Conservation (phyloP, 2,329 filamentous ascomycete species). For the Trichoderma harzianum region DNA sequence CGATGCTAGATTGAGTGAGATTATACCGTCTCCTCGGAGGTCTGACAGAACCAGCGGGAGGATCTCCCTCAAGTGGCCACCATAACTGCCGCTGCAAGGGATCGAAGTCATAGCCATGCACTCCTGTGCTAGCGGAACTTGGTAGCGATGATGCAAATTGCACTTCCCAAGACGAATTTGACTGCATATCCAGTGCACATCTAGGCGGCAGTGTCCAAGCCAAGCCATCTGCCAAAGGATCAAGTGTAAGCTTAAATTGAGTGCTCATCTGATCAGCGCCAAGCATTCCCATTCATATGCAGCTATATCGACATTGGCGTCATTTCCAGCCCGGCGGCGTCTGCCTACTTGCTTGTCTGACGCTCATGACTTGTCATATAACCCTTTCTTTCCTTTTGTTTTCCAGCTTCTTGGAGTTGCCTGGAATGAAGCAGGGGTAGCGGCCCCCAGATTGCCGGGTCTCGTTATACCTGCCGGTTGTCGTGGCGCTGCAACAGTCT, state of each 20-base stretch:
- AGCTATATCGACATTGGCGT: background rate
- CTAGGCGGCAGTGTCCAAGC: background rate
- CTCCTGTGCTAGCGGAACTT: background rate
- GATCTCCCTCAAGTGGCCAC: background rate
- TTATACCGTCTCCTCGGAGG: background rate
- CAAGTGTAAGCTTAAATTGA: background rate
- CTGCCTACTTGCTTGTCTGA: background rate
- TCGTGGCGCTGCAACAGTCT: conserved; percentile 9
- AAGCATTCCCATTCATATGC: background rate
- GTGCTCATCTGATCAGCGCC: background rate
- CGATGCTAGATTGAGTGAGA: background rate
- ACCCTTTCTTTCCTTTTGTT: background rate
- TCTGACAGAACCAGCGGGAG: background rate
- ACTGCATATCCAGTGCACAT: background rate
- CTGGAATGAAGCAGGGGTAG: conserved; percentile 5
- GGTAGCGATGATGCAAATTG: background rate
- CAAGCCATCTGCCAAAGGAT: background rate
- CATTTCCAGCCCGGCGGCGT: conserved; percentile 1
- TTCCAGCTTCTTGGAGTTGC: background rate
- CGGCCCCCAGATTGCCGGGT: background rate
- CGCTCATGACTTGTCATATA: background rate
- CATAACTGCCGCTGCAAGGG: conserved; percentile 1
- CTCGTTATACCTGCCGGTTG: background rate
- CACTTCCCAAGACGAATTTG: background rate
- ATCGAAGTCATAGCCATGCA: background rate